Evolutionary conservation across 495 filamentous ascomycete species (phyloP).

Genomic region (Collariella sp.): DNA sequence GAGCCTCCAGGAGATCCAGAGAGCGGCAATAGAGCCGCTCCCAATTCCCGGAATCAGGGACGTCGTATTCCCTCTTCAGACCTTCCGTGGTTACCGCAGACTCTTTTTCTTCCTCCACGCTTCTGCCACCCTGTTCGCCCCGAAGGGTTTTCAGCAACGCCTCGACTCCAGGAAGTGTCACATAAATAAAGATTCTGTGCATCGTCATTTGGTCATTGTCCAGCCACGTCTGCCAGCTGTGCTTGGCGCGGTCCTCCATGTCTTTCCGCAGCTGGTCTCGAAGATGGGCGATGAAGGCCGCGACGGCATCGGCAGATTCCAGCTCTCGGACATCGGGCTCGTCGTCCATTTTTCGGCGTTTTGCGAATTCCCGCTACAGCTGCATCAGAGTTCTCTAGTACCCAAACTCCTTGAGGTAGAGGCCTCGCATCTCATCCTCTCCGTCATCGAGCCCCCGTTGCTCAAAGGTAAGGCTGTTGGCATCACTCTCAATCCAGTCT

Average conservation of each 20-base stretch:
- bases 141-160: background rate
- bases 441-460: background rate
- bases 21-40: no score
- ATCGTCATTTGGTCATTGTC: background rate
- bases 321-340: background rate
- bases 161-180: background rate
- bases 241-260: background rate
- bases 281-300: background rate
- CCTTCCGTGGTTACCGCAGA: no score
- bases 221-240: background rate
- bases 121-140: background rate
- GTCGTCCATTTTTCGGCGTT: background rate
- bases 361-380: background rate
- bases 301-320: background rate
- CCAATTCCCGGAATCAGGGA: no score
- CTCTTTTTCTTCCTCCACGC: no score
- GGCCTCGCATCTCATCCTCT: background rate
- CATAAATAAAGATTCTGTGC: background rate
- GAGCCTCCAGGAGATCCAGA: no score
- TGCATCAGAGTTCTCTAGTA: background rate
- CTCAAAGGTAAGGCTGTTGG: background rate
- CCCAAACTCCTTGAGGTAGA: background rate
- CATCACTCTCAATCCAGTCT: background rate
- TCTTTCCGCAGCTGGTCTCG: background rate
- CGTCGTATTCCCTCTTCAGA: no score